phyloP scores from a whole-genome alignment of 2,329 filamentous ascomycete genomes.

The Colletotrichum sp. region DNA sequence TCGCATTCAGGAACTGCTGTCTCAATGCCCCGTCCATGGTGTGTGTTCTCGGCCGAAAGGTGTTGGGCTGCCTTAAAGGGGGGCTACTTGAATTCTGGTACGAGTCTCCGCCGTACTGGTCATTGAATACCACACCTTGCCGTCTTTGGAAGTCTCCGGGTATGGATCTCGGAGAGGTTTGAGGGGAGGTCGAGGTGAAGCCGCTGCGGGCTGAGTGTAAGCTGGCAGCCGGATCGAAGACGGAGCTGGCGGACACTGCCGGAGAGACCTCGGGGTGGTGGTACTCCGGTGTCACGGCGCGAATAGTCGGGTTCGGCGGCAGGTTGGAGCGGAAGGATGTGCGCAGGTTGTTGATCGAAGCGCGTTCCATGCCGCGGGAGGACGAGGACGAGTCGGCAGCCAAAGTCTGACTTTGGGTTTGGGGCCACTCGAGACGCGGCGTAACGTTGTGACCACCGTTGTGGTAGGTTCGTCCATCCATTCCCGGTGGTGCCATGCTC shows the following conservation, averaged over 20 bases:
- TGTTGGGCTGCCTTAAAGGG: slow-evolving; percentile 31
- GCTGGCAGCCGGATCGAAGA: background rate
- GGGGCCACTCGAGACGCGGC: slow-evolving; percentile 38
- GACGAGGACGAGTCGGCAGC: slow-evolving; percentile 19
- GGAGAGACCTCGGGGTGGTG: slow-evolving; percentile 13
- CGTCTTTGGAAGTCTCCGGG: slow-evolving; percentile 51
- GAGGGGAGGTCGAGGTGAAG: slow-evolving; percentile 42
- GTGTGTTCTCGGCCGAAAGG: slow-evolving; percentile 58
- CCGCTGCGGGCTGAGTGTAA: slow-evolving; percentile 30
- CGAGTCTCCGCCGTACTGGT: slow-evolving; percentile 52
- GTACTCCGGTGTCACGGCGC: slow-evolving; percentile 70
- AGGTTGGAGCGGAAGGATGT: slow-evolving; percentile 36
- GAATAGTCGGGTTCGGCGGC: slow-evolving; percentile 52
- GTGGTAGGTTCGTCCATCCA: slow-evolving; percentile 47
- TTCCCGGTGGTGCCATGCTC: slow-evolving; percentile 49
- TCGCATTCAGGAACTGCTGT: slow-evolving; percentile 43
- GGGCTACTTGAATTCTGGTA: slow-evolving; percentile 53
- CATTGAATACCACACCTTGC: slow-evolving; percentile 67
- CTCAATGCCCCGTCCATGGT: slow-evolving; percentile 63
- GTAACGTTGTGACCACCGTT: slow-evolving; percentile 40
- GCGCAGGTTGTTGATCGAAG: slow-evolving; percentile 38
- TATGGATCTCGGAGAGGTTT: slow-evolving; percentile 54
- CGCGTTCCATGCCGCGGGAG: slow-evolving; percentile 34
- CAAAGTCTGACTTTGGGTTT: slow-evolving; percentile 27
- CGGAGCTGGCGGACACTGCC: background rate